Evolutionary conservation across 257 asterid species (phyloP).

Genomic region (Thymus mandschuricus): DNA sequence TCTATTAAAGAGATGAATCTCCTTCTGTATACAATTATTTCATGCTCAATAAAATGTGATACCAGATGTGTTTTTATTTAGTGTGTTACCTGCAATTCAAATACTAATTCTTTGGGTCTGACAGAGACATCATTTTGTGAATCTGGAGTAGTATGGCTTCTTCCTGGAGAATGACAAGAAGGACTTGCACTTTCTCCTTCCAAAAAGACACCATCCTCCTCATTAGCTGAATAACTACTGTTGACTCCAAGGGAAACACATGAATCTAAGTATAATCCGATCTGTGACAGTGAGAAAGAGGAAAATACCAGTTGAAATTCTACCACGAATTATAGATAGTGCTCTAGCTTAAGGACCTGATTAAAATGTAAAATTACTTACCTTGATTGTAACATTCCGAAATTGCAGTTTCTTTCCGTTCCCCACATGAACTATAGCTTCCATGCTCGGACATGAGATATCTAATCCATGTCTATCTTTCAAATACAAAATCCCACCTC

Average conservation of each 20-base stretch:
- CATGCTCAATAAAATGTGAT: slow-evolving; percentile 5
- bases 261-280: slow-evolving; percentile 78
- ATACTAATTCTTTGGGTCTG: slow-evolving; percentile 60
- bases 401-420: slow-evolving; percentile 87
- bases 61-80: neutral
- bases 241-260: slow-evolving; percentile 82
- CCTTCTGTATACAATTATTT: neutral
- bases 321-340: slow-evolving; percentile 13
- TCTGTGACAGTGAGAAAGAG: slow-evolving; percentile 53
- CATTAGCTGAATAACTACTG: slow-evolving; percentile 84
- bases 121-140: slow-evolving; percentile 48
- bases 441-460: slow-evolving; percentile 68
- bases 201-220: slow-evolving; percentile 68
- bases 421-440: slow-evolving; percentile 84
- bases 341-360: slow-evolving; percentile 17
- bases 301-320: slow-evolving; percentile 22
- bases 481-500: slow-evolving; percentile 83
- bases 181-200: slow-evolving; percentile 58
- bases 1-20: neutral
- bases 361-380: slow-evolving; percentile 36
- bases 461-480: slow-evolving; percentile 67
- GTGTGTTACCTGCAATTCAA: slow-evolving; percentile 78
- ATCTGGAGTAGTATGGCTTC: slow-evolving; percentile 36
- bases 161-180: slow-evolving; percentile 45
- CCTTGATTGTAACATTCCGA: slow-evolving; percentile 84